Conservation (phyloP, 345 rosid species). For the Gossypium arboreum region DNA sequence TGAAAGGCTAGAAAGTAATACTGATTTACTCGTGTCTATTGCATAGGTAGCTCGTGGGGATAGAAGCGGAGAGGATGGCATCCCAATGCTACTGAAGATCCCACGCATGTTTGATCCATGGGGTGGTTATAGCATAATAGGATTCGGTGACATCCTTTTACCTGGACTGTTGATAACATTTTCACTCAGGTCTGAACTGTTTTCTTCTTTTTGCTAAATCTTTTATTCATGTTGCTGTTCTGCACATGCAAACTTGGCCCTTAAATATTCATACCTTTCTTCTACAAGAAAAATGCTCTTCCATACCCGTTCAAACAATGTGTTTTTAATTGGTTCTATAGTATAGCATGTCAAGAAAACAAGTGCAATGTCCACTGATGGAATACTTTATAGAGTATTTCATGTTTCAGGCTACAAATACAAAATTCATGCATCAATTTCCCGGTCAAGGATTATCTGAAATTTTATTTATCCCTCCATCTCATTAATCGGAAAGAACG, state of each 20-base stretch:
- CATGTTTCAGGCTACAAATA: not conserved
- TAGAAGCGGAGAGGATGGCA: slow-evolving; percentile 93
- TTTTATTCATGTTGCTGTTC: not conserved
- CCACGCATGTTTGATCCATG: slow-evolving; percentile 98
- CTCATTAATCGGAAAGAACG: not conserved
- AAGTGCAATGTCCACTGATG: not conserved
- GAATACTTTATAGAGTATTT: not conserved
- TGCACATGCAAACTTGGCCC: not conserved
- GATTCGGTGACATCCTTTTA: slow-evolving; percentile 96
- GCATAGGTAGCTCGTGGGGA: slow-evolving; percentile 96
- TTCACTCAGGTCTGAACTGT: slow-evolving; percentile 64
- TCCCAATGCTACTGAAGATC: slow-evolving; percentile 93
- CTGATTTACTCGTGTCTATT: slow-evolving; percentile 11
- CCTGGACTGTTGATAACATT: slow-evolving; percentile 91
- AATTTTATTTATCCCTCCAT: not conserved
- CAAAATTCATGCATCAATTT: not conserved
- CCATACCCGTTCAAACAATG: not conserved
- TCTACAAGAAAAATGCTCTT: not conserved
- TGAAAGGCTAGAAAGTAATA: slow-evolving; percentile 12
- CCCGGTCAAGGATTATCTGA: not conserved
- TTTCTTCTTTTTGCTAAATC: not conserved
- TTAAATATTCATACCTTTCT: not conserved
- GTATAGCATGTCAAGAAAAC: not conserved
- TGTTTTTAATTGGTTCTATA: not conserved
- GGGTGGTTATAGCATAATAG: slow-evolving; percentile 99